Conservation (phyloP, 441 rosid species). For the Melastoma candidum region DNA sequence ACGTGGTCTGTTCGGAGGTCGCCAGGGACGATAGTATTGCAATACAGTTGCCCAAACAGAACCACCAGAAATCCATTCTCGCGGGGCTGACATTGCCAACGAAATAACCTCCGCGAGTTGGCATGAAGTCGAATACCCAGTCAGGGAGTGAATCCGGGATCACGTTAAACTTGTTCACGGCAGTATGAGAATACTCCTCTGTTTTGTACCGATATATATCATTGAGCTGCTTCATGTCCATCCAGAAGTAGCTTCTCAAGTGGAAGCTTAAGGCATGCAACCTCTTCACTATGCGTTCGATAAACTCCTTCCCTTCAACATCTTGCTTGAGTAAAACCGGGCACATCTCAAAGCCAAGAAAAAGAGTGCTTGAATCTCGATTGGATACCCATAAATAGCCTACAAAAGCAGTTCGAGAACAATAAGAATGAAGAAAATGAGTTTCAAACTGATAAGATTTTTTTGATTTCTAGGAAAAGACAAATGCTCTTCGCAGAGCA, state of each 20-base stretch:
- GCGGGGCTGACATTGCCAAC: too few relatives aligned
- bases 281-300: conserved; percentile 13
- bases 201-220: conserved; percentile 13
- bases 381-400: conserved; percentile 12
- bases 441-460: not conserved
- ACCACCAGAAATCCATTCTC: too few relatives aligned
- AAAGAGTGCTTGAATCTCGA: conserved; percentile 12
- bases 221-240: conserved; percentile 9
- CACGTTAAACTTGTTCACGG: not conserved
- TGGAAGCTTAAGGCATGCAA: conserved; percentile 10
- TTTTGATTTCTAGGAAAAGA: not conserved
- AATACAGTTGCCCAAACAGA: not conserved
- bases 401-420: conserved; percentile 1
- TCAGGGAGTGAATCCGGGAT: too few relatives aligned
- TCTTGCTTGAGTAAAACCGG: conserved; percentile 11
- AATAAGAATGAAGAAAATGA: not conserved
- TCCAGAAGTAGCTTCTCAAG: conserved; percentile 12
- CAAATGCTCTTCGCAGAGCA: too few relatives aligned
- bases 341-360: conserved; percentile 12
- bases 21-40: conserved; percentile 11
- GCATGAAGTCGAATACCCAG: too few relatives aligned
- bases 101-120: too few relatives aligned
- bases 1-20: conserved; percentile 6
- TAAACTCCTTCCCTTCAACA: conserved; percentile 11
- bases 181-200: conserved; percentile 8